These are phyloP conservation scores for Xylaria sp. DNA, from an alignment of 2,329 filamentous ascomycete species.

Conservation along the genomic window DNA sequence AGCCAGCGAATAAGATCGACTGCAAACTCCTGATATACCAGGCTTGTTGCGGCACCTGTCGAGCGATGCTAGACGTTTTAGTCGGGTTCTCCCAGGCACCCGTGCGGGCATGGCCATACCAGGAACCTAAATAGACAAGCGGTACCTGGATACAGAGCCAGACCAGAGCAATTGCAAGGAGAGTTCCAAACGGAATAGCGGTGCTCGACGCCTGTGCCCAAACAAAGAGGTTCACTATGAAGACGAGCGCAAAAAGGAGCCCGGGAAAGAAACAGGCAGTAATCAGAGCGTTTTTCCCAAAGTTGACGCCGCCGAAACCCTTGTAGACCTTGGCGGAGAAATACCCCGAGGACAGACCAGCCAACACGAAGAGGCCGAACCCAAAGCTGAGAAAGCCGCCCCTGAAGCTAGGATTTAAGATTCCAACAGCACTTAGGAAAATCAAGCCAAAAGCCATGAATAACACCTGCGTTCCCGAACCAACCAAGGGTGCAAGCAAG, in stretches of 20 bases:
- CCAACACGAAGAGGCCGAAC: constrained; percentile 83
- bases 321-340: constrained; percentile 86
- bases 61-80: constrained; percentile 75
- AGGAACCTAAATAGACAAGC: constrained; percentile 82
- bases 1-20: constrained; percentile 75
- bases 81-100: constrained; percentile 83
- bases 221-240: constrained; percentile 87
- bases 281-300: constrained; percentile 78
- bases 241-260: constrained; percentile 76
- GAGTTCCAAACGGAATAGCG: constrained; percentile 83
- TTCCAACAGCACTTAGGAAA: constrained; percentile 76
- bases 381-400: constrained; percentile 89
- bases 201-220: constrained; percentile 92
- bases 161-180: constrained; percentile 76
- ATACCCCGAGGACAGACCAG: constrained; percentile 86
- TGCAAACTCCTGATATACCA: constrained; percentile 77
- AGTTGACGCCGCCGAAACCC: constrained; percentile 80
- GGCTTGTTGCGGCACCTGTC: constrained; percentile 77
- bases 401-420: constrained; percentile 88
- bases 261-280: constrained; percentile 84
- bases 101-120: constrained; percentile 75
- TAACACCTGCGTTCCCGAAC: constrained; percentile 86
- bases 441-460: constrained; percentile 82
- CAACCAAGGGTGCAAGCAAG: constrained; percentile 81
- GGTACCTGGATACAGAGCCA: constrained; percentile 90